Evolutionary conservation across 2,329 filamentous ascomycete species (phyloP).

Genomic region (Penicillium sp.): DNA sequence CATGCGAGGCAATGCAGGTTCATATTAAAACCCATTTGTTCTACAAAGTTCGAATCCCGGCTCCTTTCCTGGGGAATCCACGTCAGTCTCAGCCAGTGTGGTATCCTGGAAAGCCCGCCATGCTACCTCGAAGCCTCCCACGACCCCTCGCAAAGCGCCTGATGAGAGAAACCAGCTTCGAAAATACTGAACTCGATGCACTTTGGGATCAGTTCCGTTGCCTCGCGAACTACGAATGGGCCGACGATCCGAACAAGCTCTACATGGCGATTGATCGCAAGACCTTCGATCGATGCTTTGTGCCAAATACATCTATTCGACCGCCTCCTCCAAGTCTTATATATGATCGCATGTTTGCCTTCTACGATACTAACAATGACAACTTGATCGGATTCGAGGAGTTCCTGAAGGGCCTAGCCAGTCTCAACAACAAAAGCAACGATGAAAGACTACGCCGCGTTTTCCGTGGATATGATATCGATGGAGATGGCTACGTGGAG

Average conservation of each 20-base stretch:
- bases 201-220: conserved; percentile 97
- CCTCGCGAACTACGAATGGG: conserved; percentile 84
- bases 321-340: conserved; percentile 84
- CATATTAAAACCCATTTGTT: conserved; percentile 94
- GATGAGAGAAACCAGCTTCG: conserved; percentile 74
- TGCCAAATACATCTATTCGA: conserved; percentile 79
- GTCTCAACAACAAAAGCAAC: conserved; percentile 60
- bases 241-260: conserved; percentile 76
- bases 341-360: conserved; percentile 94
- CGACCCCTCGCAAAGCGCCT: conserved; percentile 69
- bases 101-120: conserved; percentile 85
- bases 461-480: conserved; percentile 89
- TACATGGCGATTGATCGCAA: conserved; percentile 85
- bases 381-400: conserved; percentile 90
- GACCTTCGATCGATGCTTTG: conserved; percentile 89
- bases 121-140: conserved; percentile 69
- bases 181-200: conserved; percentile 85
- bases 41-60: conserved; percentile 91
- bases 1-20: conserved; percentile 73
- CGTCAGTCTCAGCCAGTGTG: conserved; percentile 80
- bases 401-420: conserved; percentile 80
- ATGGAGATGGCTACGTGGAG: conserved; percentile 82
- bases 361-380: conserved; percentile 91
- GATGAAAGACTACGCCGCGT: conserved; percentile 72
- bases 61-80: conserved; percentile 77